Base-by-base conservation (phyloP, 139 green algal species). In the Closterium sp. region DNA sequence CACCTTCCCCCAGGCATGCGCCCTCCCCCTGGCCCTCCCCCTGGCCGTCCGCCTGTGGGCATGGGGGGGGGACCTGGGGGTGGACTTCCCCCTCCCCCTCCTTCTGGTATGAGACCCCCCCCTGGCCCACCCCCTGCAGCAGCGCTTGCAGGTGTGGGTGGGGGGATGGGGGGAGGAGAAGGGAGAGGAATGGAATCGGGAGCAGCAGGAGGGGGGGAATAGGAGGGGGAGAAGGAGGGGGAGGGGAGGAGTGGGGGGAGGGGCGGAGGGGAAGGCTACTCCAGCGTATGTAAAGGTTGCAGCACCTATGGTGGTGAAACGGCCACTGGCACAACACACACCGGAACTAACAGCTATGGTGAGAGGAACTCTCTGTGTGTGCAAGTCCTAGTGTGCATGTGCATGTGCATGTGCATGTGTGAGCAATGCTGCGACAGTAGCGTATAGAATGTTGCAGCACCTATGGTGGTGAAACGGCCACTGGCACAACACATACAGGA, bases 261-360 rank as follows among this genome's bases (percentile, higher is more conserved):
- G 30, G 31, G 36, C 36, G 86, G 87, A 38, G 33, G 87, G 23
- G 23, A 38, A 81, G 33, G 19, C 34, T 38, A 93, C 69, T 76
- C 91, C 87, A 2, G 90, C 91, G 87, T 93, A 89, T 89, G 33
- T 93, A 7, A 93, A 93, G 88, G 89, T 69, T 12, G 91, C 91
- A 28, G 88, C 91, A 19, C 31, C 91, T 4, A 93, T 34, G 55
- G 88, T 93, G 36, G 88, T 89, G 25, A 93, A 93, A 35, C 28
- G 88, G 64, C 87, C 88, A 8, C 88, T 88, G 35, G 91, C 91
- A 19, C 91, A 93, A 16, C 34, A 93, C 30, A 93, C 32, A 7
- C 87, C 91, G 34, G 91, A 93, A 23, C 87, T 93, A 1, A 93
- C 88, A 4, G 33, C 91, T 12, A 93, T 93, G 91, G 91, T 92